These are phyloP conservation scores for Beta lomatogona DNA, from an alignment of 179 eudicot genomes.

Conservation along the genomic window DNA sequence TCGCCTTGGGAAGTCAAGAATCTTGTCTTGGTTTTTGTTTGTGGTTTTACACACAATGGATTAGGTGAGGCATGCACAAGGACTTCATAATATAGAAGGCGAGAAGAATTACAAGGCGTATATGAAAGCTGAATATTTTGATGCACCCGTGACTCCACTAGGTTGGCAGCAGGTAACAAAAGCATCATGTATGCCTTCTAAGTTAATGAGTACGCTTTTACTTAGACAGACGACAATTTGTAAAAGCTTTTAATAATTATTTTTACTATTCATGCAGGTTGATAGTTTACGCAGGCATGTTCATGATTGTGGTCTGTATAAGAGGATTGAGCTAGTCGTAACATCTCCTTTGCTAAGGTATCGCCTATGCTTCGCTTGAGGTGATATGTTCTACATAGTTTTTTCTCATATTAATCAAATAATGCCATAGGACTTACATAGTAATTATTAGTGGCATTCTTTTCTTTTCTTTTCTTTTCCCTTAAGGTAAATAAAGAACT, in stretches of 20 bases:
- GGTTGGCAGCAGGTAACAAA: slow-evolving; percentile 94
- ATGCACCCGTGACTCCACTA: slow-evolving; percentile 80
- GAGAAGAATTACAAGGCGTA: slow-evolving; percentile 87
- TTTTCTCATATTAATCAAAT: neutral
- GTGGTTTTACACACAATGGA: slow-evolving; percentile 27
- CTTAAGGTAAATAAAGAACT: neutral
- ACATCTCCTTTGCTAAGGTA: slow-evolving; percentile 89
- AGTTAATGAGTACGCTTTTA: neutral
- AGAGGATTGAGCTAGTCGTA: slow-evolving; percentile 71
- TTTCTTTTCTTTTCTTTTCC: neutral
- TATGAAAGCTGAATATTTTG: slow-evolving; percentile 91
- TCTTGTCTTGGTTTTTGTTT: slow-evolving; percentile 30
- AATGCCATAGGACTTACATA: neutral
- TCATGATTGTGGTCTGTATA: slow-evolving; percentile 63
- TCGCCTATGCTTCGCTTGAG: neutral
- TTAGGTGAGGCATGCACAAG: slow-evolving; percentile 99
- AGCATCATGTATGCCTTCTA: slow-evolving; percentile 14
- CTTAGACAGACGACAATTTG: neutral
- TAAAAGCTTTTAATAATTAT: neutral
- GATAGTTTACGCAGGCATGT: slow-evolving; percentile 83
- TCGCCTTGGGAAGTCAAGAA: slow-evolving; percentile 20
- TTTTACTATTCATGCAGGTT: slow-evolving; percentile 49
- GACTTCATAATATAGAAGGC: slow-evolving; percentile 88
- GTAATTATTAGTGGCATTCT: neutral
- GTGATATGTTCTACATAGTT: neutral